Evolutionary conservation across 441 rosid genomes (phyloP), one percentile per base, ranked within the genome.

Genomic region (Populus hybrid): DNA sequence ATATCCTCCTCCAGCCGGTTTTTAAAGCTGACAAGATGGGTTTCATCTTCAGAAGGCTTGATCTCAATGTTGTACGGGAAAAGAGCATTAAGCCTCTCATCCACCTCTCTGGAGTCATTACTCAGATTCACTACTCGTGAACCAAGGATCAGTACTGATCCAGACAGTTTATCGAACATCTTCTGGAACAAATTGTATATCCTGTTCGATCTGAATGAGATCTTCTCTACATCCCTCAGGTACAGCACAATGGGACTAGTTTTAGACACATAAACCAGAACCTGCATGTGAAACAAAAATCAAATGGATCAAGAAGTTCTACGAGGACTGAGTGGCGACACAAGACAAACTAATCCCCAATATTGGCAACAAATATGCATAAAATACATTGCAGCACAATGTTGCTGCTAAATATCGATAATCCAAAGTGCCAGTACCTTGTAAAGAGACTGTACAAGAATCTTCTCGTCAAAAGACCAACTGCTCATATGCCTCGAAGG

Each of bases 401-500:
- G 35, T 83, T 2, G 42, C 42, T 9, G 42, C 42, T 38, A 38
- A 38, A 38, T 38, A 38, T 38, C 42, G 42, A 38, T 38, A 38
- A 38, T 38, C 42, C 42, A 38, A 38, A 30, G 72, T 73, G 23
- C 65, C 6, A 69, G 57, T 83, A 95, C 98, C 97, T 88, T 92
- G 87, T 92, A 94, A 59, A 95, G 86, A 74, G 97, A 83, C 69
- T 91, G 98, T 74, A 95, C 84, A 10, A 95, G 86, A 83, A 94
- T 90, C 85, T 89, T 95, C 81, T 95, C 99, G 50, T 93, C 95
- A 23, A 95, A 95, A 21, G 91, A 89, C 95, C 94, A 91, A 74
- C 91, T 92, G 84, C 90, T 87, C 40, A 88, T 87, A 50, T 90
- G 89, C 86, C 81, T 92, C 81, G 88, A 82, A 61, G 92, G 85